Evolutionary conservation across 2,329 filamentous ascomycete species (phyloP).

Genomic region (Trichoderma sp.): DNA sequence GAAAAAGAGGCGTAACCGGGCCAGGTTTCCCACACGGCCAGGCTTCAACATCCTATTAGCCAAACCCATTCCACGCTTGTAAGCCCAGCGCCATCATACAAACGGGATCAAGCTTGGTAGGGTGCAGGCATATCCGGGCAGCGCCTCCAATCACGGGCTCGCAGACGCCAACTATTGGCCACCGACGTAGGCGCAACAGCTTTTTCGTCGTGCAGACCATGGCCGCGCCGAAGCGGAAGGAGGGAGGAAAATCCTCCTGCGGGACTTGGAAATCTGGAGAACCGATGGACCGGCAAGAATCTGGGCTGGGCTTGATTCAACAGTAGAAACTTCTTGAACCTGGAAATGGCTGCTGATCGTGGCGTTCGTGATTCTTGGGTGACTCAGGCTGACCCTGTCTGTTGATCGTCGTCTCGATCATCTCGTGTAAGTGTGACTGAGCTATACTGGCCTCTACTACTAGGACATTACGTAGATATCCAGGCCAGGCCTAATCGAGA

Average conservation of each 20-base stretch:
- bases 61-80: not conserved
- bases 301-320: not conserved
- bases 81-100: slow-evolving; percentile 2
- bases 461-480: not conserved
- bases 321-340: not conserved
- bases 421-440: slow-evolving; percentile 1
- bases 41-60: not conserved
- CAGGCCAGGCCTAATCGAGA: not conserved
- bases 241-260: not conserved
- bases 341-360: slow-evolving; percentile 3
- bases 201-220: not conserved
- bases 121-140: not conserved
- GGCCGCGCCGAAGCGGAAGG: not conserved
- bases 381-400: slow-evolving; percentile 14
- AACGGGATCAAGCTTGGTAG: not conserved
- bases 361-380: not conserved
- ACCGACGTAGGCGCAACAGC: slow-evolving; percentile 8
- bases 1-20: slow-evolving; percentile 8
- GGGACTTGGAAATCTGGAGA: not conserved
- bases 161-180: slow-evolving; percentile 2
- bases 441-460: not conserved
- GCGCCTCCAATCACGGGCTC: slow-evolving; percentile 18
- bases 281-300: not conserved
- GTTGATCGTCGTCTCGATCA: slow-evolving; percentile 12
- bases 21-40: not conserved